phyloP scores from a whole-genome alignment of 2,329 filamentous ascomycete species.

The Aspergillus sp. region DNA sequence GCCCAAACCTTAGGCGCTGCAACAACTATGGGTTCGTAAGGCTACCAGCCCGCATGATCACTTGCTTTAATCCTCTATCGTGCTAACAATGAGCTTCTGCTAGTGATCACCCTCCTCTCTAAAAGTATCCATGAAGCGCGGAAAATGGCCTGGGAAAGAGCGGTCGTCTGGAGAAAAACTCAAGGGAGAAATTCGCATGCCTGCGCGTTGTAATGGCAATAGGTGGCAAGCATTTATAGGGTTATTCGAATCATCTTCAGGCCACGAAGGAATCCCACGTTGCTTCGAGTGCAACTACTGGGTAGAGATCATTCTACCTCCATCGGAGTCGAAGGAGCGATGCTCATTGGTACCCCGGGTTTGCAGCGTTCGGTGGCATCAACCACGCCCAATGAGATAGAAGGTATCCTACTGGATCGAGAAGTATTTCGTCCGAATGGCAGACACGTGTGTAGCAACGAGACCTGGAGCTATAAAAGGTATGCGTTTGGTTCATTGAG shows the following conservation, averaged over 20 bases:
- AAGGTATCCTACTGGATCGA: no score
- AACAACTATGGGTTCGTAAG: background rate
- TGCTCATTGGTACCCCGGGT: background rate
- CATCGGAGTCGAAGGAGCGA: background rate
- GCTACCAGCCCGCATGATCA: background rate
- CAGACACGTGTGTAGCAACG: background rate
- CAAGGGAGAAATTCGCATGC: background rate
- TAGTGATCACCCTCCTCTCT: background rate
- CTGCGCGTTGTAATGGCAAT: background rate
- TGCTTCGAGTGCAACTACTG: background rate
- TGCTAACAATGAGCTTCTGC: background rate
- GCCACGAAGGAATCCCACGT: background rate
- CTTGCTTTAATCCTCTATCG: background rate
- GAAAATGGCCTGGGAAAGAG: background rate
- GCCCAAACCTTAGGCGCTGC: background rate
- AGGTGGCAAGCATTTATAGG: background rate
- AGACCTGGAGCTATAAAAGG: background rate
- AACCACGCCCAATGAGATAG: background rate
- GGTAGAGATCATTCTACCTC: background rate
- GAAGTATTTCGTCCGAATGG: background rate
- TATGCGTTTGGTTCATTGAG: background rate
- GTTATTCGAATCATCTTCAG: background rate
- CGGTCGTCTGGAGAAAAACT: background rate
- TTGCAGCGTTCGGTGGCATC: background rate
- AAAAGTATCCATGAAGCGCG: background rate